Evolutionary conservation across 2,329 filamentous ascomycete species (phyloP).

Genomic region (Apiospora malaysiana): DNA sequence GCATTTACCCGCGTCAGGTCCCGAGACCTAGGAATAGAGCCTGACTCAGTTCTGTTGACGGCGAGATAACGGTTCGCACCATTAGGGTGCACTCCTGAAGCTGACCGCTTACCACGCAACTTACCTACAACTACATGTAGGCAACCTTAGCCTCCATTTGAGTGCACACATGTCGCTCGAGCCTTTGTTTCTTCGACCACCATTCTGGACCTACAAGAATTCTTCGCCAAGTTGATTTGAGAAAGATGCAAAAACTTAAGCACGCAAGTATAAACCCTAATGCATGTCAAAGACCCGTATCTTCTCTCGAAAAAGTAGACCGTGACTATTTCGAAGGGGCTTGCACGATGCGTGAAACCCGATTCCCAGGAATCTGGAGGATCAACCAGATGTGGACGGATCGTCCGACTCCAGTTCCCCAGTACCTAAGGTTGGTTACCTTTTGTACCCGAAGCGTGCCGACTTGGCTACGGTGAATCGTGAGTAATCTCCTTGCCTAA

Average conservation of each 20-base stretch:
- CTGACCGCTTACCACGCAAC: background rate
- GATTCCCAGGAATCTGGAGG: background rate
- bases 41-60: background rate
- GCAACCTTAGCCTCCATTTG: too few relatives aligned
- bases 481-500: background rate
- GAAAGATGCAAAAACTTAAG: background rate
- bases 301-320: background rate
- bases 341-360: background rate
- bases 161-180: background rate
- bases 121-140: too few relatives aligned
- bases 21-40: background rate
- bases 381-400: constrained; percentile 9
- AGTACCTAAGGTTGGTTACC: too few relatives aligned
- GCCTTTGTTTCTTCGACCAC: background rate
- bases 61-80: background rate
- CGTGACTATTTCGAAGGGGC: background rate
- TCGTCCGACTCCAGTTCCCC: background rate
- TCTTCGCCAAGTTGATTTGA: background rate
- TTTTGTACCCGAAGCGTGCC: background rate
- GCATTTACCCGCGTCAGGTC: background rate
- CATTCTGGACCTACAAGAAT: background rate
- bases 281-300: background rate
- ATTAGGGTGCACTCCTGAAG: background rate
- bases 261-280: background rate
- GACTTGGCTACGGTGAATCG: background rate